Evolutionary conservation across 768 basidiomycete species (phyloP), one percentile per base, ranked within the genome.

Genomic region (Termitomyces sp.): DNA sequence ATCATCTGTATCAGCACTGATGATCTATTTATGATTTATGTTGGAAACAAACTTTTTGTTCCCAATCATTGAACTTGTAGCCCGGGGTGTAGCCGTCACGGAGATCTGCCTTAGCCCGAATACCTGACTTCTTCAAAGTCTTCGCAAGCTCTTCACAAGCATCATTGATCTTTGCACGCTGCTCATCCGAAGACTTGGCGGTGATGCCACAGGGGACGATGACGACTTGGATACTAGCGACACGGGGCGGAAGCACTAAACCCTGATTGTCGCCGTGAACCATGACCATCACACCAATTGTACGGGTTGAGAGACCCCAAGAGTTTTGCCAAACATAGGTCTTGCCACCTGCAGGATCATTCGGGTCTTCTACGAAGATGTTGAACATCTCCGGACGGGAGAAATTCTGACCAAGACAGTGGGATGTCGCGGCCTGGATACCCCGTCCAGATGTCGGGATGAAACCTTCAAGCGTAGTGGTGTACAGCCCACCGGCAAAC

Each of bases 21-120:
- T 28, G 2, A 46, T 45, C 32, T 44, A 40, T 3, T 38, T 46
- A 22, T 41, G 40, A n/a, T 10, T 43, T 48, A 40, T 59, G 16
- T 61, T 36, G 28, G 18, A 20, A 26, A 41, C 24, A 53, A 51
- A 90, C 93, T 85, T 96, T 92, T 74, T 98, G 89, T 77, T 99
- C 97, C 94, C 96, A 98, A 67, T 98, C 93, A 69, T 98, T 97
- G 79, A 97, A 99, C 76, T 99, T 99, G 78, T 89, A 98, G 32
- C 97, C 97, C 9, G 97, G 97, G 32, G 96, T 98, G 72, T 98
- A 97, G 8, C 91, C 94, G 3, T 98, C 97, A 58, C 96, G 78
- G 60, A 94, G 76, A 76, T 99, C 97, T 2, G 92, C 92, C 72
- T 88, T 92, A 35, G 92, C 91, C 61, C 90, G 79, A 61, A 98